Evolutionary conservation across 208 protist species (phyloP), one percentile per base, ranked within the genome.

Genomic region (Phytomonas serpens): DNA sequence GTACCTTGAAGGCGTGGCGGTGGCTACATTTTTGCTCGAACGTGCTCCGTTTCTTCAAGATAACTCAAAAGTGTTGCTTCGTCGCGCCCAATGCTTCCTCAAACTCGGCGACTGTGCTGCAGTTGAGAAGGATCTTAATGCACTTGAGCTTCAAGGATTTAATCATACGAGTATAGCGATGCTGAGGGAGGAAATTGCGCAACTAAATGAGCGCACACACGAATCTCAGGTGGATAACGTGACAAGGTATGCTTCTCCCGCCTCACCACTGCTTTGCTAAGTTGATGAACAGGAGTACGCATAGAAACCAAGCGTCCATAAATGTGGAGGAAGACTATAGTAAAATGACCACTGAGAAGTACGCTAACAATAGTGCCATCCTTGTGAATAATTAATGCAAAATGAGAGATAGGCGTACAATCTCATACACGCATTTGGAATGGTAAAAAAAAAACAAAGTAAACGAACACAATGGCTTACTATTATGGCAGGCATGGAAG

Each of bases 1-100:
- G 6, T 89, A 84, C 66, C 32, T 38, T 5, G 77, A 92, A 36
- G 85, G 77, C 1, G 75, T 83, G 9, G 47, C 67, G 9, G 82
- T 74, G 33, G 84, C 83, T 19, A 87, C 81, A 0, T 74, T 63
- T 31, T 79, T 88, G 32, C 69, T 92, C 30, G 69, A 81, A 37
- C 62, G 66, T 11, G 65, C 77, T 5, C 11, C 30, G 33, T 61
- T 77, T 51, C 67, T 57, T 57, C 47, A 57, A 57, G 47, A 57
- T 57, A 57, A 57, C 47, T 27, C 47, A 57, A 92, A 90, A 73
- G 89, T 87, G n/a, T 76, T 90, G 62, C 76, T 89, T 64, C 82
- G 89, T 4, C 86, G 89, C 16, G 86, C 82, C n/a, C 63, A 51
- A 33, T 84, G 82, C 62, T 64, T 74, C 64, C 63, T 85, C 10